A percentile compares a stretch with the other conserved stretches of the same genome.
phyloP scores from a whole-genome alignment of 441 rosid genomes.

The Pelargonium cotyledonis region DNA sequence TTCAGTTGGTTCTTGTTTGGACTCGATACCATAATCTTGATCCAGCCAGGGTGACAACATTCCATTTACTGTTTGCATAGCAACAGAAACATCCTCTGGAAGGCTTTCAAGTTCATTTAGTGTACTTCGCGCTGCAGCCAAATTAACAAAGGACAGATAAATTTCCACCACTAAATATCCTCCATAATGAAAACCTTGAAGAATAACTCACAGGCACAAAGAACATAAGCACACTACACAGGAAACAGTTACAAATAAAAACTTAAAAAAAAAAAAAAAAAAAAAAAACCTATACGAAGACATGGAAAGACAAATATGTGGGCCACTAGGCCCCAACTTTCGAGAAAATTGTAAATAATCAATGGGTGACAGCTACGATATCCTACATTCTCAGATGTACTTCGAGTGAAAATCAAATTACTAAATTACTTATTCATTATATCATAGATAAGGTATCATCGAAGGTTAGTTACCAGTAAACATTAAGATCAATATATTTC shows the following conservation, averaged over 20 bases:
- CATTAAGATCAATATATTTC: background rate
- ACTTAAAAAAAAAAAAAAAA: background rate
- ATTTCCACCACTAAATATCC: background rate
- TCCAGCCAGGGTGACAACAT: constrained; percentile 23
- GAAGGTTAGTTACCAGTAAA: background rate
- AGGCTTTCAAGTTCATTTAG: constrained; percentile 46
- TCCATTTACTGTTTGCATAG: constrained; percentile 32
- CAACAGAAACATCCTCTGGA: constrained; percentile 36
- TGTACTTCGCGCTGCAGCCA: constrained; percentile 47
- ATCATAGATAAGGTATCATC: background rate
- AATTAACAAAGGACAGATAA: constrained; percentile 7
- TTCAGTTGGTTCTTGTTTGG: constrained; percentile 24
- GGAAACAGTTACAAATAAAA: background rate
- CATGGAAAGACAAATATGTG: background rate
- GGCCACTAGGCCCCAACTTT: background rate
- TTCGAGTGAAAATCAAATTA: background rate
- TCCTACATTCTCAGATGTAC: background rate
- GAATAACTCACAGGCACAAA: background rate
- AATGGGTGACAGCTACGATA: background rate
- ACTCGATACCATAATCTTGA: constrained; percentile 24
- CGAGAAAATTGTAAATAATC: background rate
- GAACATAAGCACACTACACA: background rate
- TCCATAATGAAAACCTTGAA: background rate
- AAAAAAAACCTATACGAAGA: background rate
- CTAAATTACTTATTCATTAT: background rate